phyloP scores from a whole-genome alignment of 1,284 basidiomycete species.

The Laetiporus sulphureus region DNA sequence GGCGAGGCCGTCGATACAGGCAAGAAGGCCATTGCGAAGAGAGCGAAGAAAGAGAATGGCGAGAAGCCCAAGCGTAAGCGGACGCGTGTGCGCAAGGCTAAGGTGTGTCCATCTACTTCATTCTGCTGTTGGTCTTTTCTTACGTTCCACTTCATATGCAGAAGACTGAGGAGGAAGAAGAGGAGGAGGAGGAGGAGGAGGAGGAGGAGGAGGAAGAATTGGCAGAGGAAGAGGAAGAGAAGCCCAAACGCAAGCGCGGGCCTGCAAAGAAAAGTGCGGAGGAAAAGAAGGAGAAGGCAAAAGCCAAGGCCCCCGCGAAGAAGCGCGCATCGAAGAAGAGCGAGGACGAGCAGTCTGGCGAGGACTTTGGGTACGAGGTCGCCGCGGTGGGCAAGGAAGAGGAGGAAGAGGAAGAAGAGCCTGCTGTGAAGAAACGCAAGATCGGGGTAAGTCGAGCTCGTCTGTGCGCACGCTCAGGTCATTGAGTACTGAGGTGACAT shows the following conservation, averaged over 20 bases:
- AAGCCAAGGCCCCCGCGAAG: constrained; percentile 27
- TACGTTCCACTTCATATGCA: constrained; percentile 3
- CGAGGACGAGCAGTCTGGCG: constrained; percentile 25
- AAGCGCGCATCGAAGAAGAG: constrained; percentile 31
- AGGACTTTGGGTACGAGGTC: constrained; percentile 30
- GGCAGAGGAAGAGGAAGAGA: constrained; percentile 15
- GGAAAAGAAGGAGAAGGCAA: constrained; percentile 34
- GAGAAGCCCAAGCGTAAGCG: constrained; percentile 33
- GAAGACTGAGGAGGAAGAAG: constrained; percentile 19
- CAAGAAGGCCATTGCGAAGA: constrained; percentile 26
- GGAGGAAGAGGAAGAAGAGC: constrained; percentile 24
- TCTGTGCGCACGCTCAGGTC: constrained; percentile 5
- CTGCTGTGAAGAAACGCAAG: constrained; percentile 30
- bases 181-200: constrained; percentile 25
- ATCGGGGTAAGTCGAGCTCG: too few species aligned
- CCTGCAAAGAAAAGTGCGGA: constrained; percentile 29
- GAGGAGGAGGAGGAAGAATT: constrained; percentile 21
- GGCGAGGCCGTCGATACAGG: constrained; percentile 22
- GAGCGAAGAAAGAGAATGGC: constrained; percentile 29
- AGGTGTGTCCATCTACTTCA: constrained; percentile 24
- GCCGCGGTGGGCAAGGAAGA: constrained; percentile 28
- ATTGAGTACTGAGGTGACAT: background rate
- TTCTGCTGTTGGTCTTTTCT: too few species aligned
- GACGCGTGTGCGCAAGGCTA: constrained; percentile 25
- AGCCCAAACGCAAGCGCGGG: background rate